Evolutionary conservation across 371 early-diverging fungal genomes (phyloP), one percentile per base, ranked within the genome.

Genomic region (Mucor piriformis): DNA sequence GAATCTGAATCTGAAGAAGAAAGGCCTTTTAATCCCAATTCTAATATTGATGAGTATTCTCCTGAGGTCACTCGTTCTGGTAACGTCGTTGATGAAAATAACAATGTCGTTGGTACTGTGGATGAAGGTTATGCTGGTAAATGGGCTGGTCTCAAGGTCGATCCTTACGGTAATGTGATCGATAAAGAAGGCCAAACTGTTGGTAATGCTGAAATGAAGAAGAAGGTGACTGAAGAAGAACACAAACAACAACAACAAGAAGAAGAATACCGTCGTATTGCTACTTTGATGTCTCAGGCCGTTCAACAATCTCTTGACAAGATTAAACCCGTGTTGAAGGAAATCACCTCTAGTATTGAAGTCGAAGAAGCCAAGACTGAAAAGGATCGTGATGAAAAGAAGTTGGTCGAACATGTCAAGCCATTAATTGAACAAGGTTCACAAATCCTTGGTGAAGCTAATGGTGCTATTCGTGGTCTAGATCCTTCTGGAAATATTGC

Each of bases 401-500:
- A 66, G n/a, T 16, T 70, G 49, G 70, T 70, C 8, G 59, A 67
- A 24, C 38, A 18, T 27, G 70, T 70, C 43, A 59, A 59, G 24
- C 67, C 70, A 21, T 59, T 70, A 29, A 70, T 70, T 29, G 70
- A 70, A 29, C 63, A 70, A 57, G 70, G 57, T 7, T 70, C 67
- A 42, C n/a, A 25, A 50, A 67, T 70, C 38, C 57, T 70, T 12
- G 50, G 56, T 15, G 70, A 70, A 47, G 42, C 59, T 32, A 57
- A 70, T 50, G 70, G 70, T 53, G 67, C 70, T 63, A 66, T 70
- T 27, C 63, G 64, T 35, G 63, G 64, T 20, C 50, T 70, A 3
- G 70, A 70, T 43, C 70, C 70, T 20, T 57, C 61, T 44, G 70
- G 70, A 11, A 47, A 52, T 6, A 63, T 70, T 33, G 70, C 70